These are phyloP conservation scores for Phytophthora hybrid DNA, from an alignment of 352 stramenopile species.

Conservation along the genomic window DNA sequence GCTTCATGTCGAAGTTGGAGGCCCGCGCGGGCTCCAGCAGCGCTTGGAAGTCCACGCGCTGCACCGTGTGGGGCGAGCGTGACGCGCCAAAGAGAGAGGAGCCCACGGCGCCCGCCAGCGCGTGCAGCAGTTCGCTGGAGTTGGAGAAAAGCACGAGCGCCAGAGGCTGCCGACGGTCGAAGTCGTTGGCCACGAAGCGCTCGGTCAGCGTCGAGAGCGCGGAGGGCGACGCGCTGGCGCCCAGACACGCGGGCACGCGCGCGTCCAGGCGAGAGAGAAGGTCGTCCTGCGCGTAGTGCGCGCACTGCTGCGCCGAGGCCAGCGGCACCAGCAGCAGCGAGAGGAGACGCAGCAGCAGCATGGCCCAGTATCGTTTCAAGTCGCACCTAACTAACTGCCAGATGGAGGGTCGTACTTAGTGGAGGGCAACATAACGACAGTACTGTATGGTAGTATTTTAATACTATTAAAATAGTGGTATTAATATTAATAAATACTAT, in stretches of 20 bases:
- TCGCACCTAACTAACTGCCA: conserved; percentile 8
- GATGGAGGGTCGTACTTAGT: conserved; percentile 19
- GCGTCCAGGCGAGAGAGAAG: conserved; percentile 56
- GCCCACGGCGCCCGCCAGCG: conserved; percentile 43
- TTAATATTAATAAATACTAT: too few species aligned
- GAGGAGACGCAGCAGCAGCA: conserved; percentile 25
- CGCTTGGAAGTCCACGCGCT: conserved; percentile 40
- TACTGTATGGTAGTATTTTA: too few species aligned
- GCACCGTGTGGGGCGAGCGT: conserved; percentile 31
- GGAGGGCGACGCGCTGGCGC: conserved; percentile 29
- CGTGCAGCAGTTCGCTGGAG: conserved; percentile 40
- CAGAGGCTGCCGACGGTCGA: conserved; percentile 59
- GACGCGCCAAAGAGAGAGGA: conserved; percentile 44
- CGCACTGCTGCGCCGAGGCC: conserved; percentile 36
- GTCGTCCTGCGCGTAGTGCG: conserved; percentile 46
- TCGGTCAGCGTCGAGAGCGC: conserved; percentile 53
- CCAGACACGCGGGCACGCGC: conserved; percentile 53
- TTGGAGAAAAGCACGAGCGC: conserved; percentile 67
- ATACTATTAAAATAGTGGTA: too few species aligned
- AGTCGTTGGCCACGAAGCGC: conserved; percentile 61
- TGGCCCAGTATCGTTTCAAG: conserved; percentile 14
- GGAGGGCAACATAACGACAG: too few species aligned
- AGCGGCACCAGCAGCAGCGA: conserved; percentile 21
- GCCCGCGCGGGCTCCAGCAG: conserved; percentile 35
- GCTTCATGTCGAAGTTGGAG: conserved; percentile 62